phyloP scores from a whole-genome alignment of 2,329 filamentous ascomycete species.

The Calonectria pauciramosa region DNA sequence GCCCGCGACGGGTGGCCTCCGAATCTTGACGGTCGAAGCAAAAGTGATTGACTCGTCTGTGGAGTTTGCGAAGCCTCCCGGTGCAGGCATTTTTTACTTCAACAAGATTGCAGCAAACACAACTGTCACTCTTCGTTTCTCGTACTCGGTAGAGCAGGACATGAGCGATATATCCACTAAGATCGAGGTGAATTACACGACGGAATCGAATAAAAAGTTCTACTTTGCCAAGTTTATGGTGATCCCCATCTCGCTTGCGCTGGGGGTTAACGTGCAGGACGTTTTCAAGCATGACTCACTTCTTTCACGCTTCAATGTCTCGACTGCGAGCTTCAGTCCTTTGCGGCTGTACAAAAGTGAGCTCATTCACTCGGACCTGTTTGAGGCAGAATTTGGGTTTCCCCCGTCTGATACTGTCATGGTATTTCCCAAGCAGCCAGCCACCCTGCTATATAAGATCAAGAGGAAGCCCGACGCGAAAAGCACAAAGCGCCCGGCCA shows the following conservation, averaged over 20 bases:
- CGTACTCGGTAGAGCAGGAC: conserved; percentile 87
- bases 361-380: conserved; percentile 78
- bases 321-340: conserved; percentile 82
- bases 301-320: conserved; percentile 92
- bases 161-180: conserved; percentile 78
- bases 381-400: conserved; percentile 73
- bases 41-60: conserved; percentile 59
- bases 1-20: conserved; percentile 75
- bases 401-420: conserved; percentile 67
- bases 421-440: conserved; percentile 86
- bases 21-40: conserved; percentile 73
- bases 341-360: conserved; percentile 79
- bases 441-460: conserved; percentile 85
- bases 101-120: conserved; percentile 60
- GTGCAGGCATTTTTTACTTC: conserved; percentile 68
- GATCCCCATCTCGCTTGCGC: conserved; percentile 80
- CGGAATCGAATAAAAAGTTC: conserved; percentile 67
- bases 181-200: conserved; percentile 82
- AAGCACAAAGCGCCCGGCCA: conserved; percentile 48
- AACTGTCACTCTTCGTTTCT: conserved; percentile 73
- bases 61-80: conserved; percentile 63
- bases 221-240: conserved; percentile 64
- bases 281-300: conserved; percentile 87
- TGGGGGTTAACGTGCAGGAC: conserved; percentile 97
- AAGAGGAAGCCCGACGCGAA: conserved; percentile 64